Evolutionary conservation across 768 basidiomycete genomes (phyloP).

Genomic region (Glaciozyma martinii): DNA sequence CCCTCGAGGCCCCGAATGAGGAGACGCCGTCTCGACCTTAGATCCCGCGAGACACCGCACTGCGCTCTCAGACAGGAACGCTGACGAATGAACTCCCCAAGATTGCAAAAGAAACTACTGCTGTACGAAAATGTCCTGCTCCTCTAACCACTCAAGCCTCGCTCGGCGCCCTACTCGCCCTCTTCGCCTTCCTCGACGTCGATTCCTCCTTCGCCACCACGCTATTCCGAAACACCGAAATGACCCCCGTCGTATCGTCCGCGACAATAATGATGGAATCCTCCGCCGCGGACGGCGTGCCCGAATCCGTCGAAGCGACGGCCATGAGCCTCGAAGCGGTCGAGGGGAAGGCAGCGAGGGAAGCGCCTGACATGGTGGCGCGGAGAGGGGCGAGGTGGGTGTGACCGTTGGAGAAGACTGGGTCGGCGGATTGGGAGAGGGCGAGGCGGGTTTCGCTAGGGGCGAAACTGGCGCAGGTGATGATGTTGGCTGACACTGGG

Average conservation of each 20-base stretch:
- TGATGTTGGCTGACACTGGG: slow-evolving; percentile 29
- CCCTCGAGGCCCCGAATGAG: no score
- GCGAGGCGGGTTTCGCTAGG: slow-evolving; percentile 21
- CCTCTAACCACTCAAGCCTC: background rate
- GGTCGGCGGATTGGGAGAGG: slow-evolving; percentile 30
- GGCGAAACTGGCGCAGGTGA: slow-evolving; percentile 34
- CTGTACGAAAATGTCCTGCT: background rate
- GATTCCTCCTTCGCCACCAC: background rate
- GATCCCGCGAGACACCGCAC: no score
- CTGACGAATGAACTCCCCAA: no score
- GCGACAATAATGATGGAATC: slow-evolving; percentile 25
- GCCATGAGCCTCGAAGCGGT: background rate
- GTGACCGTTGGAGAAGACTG: slow-evolving; percentile 18
- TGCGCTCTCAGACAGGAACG: no score
- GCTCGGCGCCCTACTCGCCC: background rate
- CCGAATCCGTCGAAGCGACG: background rate
- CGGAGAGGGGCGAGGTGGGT: slow-evolving; percentile 12
- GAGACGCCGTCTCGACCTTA: no score
- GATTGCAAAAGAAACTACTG: background rate
- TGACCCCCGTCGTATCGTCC: slow-evolving; percentile 19
- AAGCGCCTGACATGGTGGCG: background rate
- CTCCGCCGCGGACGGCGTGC: background rate
- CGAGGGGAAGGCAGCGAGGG: background rate
- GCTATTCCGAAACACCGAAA: slow-evolving; percentile 17
- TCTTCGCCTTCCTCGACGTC: background rate